Conservation (phyloP, 768 basidiomycete genomes). For the Auriscalpium orientale region DNA sequence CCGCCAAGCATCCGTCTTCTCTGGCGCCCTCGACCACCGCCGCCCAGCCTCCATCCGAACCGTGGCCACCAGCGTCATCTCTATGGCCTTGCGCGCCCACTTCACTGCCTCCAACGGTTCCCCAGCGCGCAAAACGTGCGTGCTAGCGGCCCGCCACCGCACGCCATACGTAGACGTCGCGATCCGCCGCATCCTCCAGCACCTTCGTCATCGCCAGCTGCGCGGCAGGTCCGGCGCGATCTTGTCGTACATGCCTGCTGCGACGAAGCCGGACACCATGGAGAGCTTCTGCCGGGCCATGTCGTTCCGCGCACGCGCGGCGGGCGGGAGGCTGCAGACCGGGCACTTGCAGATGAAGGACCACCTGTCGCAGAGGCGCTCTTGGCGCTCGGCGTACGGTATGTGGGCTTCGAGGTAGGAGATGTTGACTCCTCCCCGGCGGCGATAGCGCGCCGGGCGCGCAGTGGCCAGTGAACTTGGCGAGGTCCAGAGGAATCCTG, state of each 20-base stretch:
- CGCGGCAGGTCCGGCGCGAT: not conserved
- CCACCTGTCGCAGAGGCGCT: conserved; percentile 21
- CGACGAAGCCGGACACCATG: not conserved
- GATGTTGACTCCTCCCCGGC: conserved; percentile 27
- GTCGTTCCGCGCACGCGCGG: not conserved
- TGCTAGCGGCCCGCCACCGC: conserved; percentile 2
- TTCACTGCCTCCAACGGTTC: not conserved
- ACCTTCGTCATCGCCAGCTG: not conserved
- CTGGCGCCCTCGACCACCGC: conserved; percentile 5
- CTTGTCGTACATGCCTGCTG: no score
- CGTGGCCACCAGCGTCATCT: conserved; percentile 3
- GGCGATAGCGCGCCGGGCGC: conserved; percentile 23
- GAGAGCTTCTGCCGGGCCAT: conserved; percentile 12
- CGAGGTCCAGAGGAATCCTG: conserved; percentile 16
- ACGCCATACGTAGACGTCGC: conserved; percentile 2
- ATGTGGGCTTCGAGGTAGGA: conserved; percentile 17
- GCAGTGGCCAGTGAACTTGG: conserved; percentile 24
- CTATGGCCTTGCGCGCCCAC: conserved; percentile 8
- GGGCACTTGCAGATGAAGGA: conserved; percentile 28
- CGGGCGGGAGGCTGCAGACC: conserved; percentile 20
- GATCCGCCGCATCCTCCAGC: conserved; percentile 3
- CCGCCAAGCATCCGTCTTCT: not conserved
- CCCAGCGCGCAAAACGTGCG: conserved; percentile 1
- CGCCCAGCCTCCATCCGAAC: conserved; percentile 8
- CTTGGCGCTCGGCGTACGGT: conserved; percentile 19